Evolutionary conservation across 495 filamentous ascomycete genomes (phyloP).

Genomic region (Penicillium angulare): DNA sequence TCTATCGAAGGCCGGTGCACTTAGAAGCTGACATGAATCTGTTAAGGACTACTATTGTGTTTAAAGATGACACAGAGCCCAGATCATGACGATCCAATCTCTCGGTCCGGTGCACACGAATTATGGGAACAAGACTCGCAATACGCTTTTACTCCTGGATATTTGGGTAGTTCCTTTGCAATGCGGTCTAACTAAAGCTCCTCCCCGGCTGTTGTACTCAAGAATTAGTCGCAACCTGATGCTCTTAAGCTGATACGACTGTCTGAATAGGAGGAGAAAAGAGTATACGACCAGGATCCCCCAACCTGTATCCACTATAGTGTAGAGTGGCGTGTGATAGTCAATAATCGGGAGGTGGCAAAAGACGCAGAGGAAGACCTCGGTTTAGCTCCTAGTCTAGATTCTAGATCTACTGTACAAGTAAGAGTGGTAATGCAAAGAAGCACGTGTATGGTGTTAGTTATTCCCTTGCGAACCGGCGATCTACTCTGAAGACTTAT

Average conservation of each 20-base stretch:
- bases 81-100: background rate
- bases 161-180: background rate
- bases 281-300: conserved; percentile 27
- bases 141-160: background rate
- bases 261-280: conserved; percentile 19
- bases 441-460: too few species aligned
- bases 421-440: too few species aligned
- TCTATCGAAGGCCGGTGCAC: background rate
- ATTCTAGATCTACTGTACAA: too few species aligned
- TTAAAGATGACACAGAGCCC: background rate
- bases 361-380: conserved; percentile 27
- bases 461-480: too few species aligned
- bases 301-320: conserved; percentile 33
- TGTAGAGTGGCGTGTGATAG: conserved; percentile 31
- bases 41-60: background rate
- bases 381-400: conserved; percentile 15
- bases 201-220: background rate
- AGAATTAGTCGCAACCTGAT: background rate
- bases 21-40: background rate
- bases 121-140: background rate
- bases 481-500: too few species aligned
- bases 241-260: conserved; percentile 10
- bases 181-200: conserved; percentile 5
- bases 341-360: conserved; percentile 28
- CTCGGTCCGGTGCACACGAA: background rate